A percentile compares a stretch with the other conserved stretches of the same genome.
phyloP scores from a whole-genome alignment of 805 yeast genomes.

The Saturnispora serradocipensis region DNA sequence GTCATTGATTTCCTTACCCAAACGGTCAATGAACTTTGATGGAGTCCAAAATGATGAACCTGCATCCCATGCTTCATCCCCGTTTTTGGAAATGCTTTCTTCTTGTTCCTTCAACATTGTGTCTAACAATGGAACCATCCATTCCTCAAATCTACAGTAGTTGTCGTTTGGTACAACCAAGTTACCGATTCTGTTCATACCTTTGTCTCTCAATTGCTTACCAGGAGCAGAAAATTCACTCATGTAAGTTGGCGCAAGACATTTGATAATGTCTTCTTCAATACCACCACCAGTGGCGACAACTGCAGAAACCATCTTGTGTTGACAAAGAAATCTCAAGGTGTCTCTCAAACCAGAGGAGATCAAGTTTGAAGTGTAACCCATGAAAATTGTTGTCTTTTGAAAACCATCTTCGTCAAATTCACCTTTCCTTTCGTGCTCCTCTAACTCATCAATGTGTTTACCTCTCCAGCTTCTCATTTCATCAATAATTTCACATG shows the following conservation, averaged over 20 bases:
- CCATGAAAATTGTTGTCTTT: constrained; percentile 86
- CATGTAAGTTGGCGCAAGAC: constrained; percentile 91
- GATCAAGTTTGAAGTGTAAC: constrained; percentile 92
- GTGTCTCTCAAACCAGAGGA: constrained; percentile 93
- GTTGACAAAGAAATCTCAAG: constrained; percentile 77
- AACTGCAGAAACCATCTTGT: constrained; percentile 89
- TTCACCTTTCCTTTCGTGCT: constrained; percentile 62
- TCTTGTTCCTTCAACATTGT: constrained; percentile 84
- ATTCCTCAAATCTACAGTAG: constrained; percentile 95
- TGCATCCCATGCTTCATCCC: constrained; percentile 51
- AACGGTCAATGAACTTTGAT: constrained; percentile 78
- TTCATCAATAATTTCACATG: constrained; percentile 84
- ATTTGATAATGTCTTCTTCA: constrained; percentile 94
- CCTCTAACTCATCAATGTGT: constrained; percentile 57
- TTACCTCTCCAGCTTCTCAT: constrained; percentile 94
- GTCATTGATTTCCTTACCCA: constrained; percentile 92
- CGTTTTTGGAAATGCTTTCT: constrained; percentile 44
- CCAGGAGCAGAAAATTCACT: constrained; percentile 88
- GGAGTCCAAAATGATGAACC: constrained; percentile 87
- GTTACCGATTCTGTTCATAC: constrained; percentile 97
- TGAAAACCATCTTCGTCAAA: constrained; percentile 73
- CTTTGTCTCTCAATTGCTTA: constrained; percentile 75
- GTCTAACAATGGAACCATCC: constrained; percentile 94
- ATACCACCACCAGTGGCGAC: constrained; percentile 98
- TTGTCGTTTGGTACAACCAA: constrained; percentile 95